Conservation (phyloP, 148 eudicot species). For the Fagopyrum homotropicum region DNA sequence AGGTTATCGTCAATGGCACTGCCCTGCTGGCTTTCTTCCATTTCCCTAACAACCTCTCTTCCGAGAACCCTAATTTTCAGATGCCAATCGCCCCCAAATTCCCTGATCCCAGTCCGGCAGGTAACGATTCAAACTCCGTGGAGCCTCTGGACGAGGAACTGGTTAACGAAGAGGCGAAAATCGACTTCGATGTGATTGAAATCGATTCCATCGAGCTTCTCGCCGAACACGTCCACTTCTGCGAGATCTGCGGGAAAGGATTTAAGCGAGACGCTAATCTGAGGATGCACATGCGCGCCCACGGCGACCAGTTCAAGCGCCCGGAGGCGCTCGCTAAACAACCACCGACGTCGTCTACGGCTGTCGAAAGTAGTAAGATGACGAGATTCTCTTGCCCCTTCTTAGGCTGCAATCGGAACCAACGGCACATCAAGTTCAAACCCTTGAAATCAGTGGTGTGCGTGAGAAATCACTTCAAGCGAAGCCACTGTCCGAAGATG, state of each 20-base stretch:
- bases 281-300: conserved; percentile 72
- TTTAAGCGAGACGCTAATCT: conserved; percentile 68
- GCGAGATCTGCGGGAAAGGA: conserved; percentile 66
- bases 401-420: conserved; percentile 59
- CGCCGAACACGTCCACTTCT: conserved; percentile 69
- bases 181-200: conserved; percentile 36
- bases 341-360: neutral
- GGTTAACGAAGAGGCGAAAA: conserved; percentile 10
- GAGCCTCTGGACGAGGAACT: conserved; percentile 17
- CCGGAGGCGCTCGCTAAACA: conserved; percentile 52
- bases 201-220: conserved; percentile 59
- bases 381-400: conserved; percentile 70
- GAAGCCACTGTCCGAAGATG: conserved; percentile 81
- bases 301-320: conserved; percentile 54
- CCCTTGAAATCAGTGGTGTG: conserved; percentile 64
- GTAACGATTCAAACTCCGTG: neutral
- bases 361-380: conserved; percentile 3
- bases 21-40: conserved; percentile 42
- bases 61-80: neutral
- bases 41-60: neutral
- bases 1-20: conserved; percentile 54
- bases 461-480: conserved; percentile 78
- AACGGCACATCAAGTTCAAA: conserved; percentile 41
- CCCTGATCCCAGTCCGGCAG: neutral
- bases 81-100: neutral